Evolutionary conservation across 2,329 filamentous ascomycete genomes (phyloP).

Genomic region (Aspergillus thermomutatus): DNA sequence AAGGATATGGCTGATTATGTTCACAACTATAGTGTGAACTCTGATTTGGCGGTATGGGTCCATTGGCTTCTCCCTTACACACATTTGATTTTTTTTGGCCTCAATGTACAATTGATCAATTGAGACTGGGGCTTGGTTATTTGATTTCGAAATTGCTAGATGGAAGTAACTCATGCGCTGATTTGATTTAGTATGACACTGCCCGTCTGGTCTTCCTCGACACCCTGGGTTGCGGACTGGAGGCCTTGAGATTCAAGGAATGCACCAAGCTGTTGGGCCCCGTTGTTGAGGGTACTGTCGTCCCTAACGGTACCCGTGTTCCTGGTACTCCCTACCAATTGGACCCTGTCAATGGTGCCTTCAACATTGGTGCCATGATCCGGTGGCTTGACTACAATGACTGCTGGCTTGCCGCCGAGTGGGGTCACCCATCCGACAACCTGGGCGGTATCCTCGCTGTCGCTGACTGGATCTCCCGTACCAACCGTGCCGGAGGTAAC

Average conservation of each 20-base stretch:
- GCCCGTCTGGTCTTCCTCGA: constrained; percentile 96
- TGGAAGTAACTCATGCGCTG: neutral
- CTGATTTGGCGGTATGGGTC: constrained; percentile 74
- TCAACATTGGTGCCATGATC: constrained; percentile 99
- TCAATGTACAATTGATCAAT: neutral
- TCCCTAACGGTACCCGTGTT: constrained; percentile 88
- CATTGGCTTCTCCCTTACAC: neutral
- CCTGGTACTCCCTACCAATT: constrained; percentile 91
- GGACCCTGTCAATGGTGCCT: constrained; percentile 91
- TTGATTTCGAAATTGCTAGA: neutral
- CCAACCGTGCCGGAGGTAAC: constrained; percentile 80
- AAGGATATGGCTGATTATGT: constrained; percentile 93
- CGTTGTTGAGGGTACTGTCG: constrained; percentile 81
- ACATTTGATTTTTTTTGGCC: neutral
- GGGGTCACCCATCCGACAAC: constrained; percentile 98
- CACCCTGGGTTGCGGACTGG: constrained; percentile 92
- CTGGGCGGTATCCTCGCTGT: constrained; percentile 93
- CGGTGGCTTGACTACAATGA: constrained; percentile 99
- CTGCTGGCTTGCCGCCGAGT: constrained; percentile 98
- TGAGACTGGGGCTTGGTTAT: neutral
- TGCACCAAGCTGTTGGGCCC: constrained; percentile 94
- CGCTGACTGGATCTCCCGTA: constrained; percentile 95
- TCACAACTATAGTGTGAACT: constrained; percentile 85
- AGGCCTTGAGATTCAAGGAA: constrained; percentile 92
- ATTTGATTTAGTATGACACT: constrained; percentile 66